Percentiles rank a stretch among this genome's conserved stretches.
Conservation (phyloP, 2,329 filamentous ascomycete genomes). For the Aureobasidium sp. region DNA sequence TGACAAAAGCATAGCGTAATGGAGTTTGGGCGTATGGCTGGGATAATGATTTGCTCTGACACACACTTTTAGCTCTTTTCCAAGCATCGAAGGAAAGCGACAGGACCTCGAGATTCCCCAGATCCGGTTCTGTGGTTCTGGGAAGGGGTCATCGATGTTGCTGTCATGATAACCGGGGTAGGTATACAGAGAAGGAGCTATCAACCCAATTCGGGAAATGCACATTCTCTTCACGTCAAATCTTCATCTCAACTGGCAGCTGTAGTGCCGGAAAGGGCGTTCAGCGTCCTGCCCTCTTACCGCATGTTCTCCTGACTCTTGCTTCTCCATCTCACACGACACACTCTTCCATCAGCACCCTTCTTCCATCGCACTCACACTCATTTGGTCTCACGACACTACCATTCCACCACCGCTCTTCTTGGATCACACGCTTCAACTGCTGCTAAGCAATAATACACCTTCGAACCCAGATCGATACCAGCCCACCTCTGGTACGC, state of each 20-base stretch:
- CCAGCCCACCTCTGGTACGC: background rate
- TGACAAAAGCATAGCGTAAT: slow-evolving; percentile 5
- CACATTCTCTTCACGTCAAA: background rate
- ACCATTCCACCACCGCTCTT: background rate
- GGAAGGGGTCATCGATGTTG: background rate
- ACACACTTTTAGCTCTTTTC: slow-evolving; percentile 5
- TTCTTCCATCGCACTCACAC: slow-evolving; percentile 6
- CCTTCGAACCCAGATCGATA: background rate
- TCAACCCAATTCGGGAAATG: slow-evolving; percentile 1
- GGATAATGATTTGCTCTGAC: slow-evolving; percentile 3
- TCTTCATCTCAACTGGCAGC: background rate
- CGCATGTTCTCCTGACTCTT: background rate
- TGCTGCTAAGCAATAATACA: slow-evolving; percentile 6
- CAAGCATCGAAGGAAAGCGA: background rate
- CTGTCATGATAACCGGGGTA: slow-evolving; percentile 4
- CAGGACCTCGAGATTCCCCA: background rate
- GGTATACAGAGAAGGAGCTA: slow-evolving; percentile 6
- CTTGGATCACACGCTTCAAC: background rate
- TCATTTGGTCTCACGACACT: slow-evolving; percentile 9
- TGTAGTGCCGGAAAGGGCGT: background rate
- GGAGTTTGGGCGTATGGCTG: background rate
- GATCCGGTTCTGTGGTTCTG: background rate
- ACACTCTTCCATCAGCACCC: background rate
- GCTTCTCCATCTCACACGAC: background rate
- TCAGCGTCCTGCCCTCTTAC: background rate